Percentiles rank a stretch among this genome's conserved stretches.
Conservation (phyloP, 2,329 filamentous ascomycete species). For the Emergomyces pasteurianus region DNA sequence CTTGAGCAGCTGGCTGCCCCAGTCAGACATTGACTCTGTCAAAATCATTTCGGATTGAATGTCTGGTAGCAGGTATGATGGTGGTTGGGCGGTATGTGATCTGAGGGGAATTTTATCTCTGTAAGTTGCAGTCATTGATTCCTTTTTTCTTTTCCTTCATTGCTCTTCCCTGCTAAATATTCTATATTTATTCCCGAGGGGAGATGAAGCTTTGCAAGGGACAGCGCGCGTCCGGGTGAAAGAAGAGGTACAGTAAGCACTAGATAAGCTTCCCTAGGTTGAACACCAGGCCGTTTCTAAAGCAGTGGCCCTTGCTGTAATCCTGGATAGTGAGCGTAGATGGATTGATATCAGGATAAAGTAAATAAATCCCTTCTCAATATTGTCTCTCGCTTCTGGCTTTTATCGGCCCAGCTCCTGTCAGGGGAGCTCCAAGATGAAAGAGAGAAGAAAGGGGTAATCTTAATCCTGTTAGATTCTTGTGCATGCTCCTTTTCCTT, state of each 20-base stretch:
- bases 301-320: not conserved
- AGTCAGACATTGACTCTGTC: not conserved
- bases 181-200: not conserved
- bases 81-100: not conserved
- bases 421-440: not conserved
- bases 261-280: not conserved
- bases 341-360: too few relatives aligned
- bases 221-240: too few relatives aligned
- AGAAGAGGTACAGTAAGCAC: not conserved
- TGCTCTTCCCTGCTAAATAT: not conserved
- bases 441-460: not conserved
- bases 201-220: not conserved
- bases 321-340: not conserved
- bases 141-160: not conserved
- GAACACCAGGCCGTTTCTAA: not conserved
- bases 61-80: not conserved
- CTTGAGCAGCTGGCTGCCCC: not conserved
- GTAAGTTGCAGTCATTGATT: not conserved
- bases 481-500: not conserved
- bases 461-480: not conserved
- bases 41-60: not conserved
- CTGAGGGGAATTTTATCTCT: not conserved
- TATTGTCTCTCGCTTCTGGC: not conserved
- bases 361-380: not conserved
- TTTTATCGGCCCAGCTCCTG: not conserved